Evolutionary conservation across 2,329 filamentous ascomycete species (phyloP).

Genomic region (Fusarium ramigenum): DNA sequence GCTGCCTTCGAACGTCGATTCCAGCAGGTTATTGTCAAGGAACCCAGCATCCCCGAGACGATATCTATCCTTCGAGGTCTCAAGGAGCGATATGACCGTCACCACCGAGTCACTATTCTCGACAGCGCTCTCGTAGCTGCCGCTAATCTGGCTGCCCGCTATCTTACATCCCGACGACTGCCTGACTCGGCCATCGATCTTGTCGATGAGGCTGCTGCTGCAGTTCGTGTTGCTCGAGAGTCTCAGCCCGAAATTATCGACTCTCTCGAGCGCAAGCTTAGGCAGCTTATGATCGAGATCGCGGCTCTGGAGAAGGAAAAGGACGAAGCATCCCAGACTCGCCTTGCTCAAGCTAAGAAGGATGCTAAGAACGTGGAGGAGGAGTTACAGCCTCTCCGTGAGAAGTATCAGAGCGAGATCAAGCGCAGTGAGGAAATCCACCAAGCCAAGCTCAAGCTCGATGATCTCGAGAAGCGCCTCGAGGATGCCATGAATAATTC

Average conservation of each 20-base stretch:
- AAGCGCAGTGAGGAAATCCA: slow-evolving; percentile 91
- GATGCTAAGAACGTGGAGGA: slow-evolving; percentile 96
- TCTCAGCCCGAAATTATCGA: slow-evolving; percentile 97
- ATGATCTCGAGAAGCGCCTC: slow-evolving; percentile 88
- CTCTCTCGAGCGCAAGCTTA: slow-evolving; percentile 87
- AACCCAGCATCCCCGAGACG: slow-evolving; percentile 87
- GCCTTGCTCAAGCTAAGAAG: slow-evolving; percentile 83
- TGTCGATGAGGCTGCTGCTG: slow-evolving; percentile 94
- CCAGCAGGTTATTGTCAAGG: slow-evolving; percentile 97
- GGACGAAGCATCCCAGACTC: slow-evolving; percentile 88
- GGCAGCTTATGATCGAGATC: slow-evolving; percentile 96
- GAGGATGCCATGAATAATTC: slow-evolving; percentile 91
- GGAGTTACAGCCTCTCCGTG: slow-evolving; percentile 87
- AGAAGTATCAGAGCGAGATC: slow-evolving; percentile 96
- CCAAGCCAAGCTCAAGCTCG: slow-evolving; percentile 93
- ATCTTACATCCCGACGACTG: slow-evolving; percentile 88
- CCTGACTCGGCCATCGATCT: slow-evolving; percentile 97
- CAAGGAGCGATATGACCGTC: slow-evolving; percentile 97
- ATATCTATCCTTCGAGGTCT: slow-evolving; percentile 97
- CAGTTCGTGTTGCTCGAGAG: slow-evolving; percentile 94
- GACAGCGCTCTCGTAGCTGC: slow-evolving; percentile 92
- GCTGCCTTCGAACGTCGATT: slow-evolving; percentile 98
- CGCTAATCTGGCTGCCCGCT: slow-evolving; percentile 90
- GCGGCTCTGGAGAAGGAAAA: slow-evolving; percentile 94
- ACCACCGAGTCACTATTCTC: slow-evolving; percentile 96